A percentile compares a stretch with the other conserved stretches of the same genome.
Evolutionary conservation across 495 filamentous ascomycete species (phyloP).

Genomic region (Penicillium lividum): DNA sequence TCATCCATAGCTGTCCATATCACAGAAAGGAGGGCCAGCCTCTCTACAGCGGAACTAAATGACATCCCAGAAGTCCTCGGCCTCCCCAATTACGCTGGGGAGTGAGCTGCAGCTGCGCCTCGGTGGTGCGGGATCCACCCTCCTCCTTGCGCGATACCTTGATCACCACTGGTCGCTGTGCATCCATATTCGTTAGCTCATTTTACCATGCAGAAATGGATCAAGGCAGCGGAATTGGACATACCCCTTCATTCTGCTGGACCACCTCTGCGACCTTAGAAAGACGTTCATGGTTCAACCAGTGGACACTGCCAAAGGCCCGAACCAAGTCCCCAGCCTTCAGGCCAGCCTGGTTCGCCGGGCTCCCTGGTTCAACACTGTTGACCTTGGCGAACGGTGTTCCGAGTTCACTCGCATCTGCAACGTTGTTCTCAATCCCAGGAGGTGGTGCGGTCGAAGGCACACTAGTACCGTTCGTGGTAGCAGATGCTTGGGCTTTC

Average conservation of each 20-base stretch:
- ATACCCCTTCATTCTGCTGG: conserved; percentile 85
- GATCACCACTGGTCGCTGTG: conserved; percentile 64
- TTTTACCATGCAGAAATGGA: background rate
- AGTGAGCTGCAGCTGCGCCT: conserved; percentile 67
- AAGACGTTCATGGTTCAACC: conserved; percentile 81
- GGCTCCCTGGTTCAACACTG: conserved; percentile 73
- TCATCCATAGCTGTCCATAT: conserved; percentile 6
- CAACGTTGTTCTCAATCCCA: conserved; percentile 9
- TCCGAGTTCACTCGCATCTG: conserved; percentile 49
- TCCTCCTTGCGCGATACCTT: conserved; percentile 61
- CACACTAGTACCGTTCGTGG: conserved; percentile 34
- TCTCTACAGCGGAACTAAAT: conserved; percentile 69
- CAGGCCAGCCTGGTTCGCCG: conserved; percentile 81
- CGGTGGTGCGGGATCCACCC: conserved; percentile 39
- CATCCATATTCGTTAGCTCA: conserved; percentile 14
- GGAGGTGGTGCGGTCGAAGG: conserved; percentile 21
- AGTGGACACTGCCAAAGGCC: conserved; percentile 79
- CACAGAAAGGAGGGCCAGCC: conserved; percentile 12
- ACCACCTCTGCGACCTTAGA: conserved; percentile 82
- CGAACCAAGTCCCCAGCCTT: conserved; percentile 79
- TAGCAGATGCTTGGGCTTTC: conserved; percentile 27
- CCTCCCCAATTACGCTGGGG: conserved; percentile 86
- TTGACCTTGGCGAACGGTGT: conserved; percentile 90
- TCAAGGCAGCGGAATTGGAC: conserved; percentile 29
- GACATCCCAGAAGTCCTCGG: conserved; percentile 82